These are phyloP conservation scores for Cenchrus purpureus DNA, from an alignment of 176 grass and related monocot species.

Conservation along the genomic window DNA sequence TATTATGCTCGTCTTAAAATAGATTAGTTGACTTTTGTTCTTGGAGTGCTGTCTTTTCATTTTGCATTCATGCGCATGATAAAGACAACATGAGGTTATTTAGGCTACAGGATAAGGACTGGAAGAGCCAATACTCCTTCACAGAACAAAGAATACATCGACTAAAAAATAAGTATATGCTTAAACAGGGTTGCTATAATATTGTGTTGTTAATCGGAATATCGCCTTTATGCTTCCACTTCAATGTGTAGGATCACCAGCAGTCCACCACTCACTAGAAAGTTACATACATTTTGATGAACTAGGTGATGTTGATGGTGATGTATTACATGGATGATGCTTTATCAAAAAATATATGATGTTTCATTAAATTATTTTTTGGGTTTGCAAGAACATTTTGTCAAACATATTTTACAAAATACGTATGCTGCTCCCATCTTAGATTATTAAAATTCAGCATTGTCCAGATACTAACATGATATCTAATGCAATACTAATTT, in stretches of 20 bases:
- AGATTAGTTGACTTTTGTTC: constrained; percentile 50
- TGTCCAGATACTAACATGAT: no score
- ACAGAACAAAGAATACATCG: constrained; percentile 24
- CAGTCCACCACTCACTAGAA: constrained; percentile 21
- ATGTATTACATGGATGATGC: neutral
- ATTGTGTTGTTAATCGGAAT: constrained; percentile 44
- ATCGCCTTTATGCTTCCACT: constrained; percentile 58
- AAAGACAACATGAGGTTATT: constrained; percentile 45
- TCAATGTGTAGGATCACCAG: neutral
- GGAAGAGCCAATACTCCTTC: constrained; percentile 37
- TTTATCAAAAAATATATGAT: neutral
- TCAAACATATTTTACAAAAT: neutral
- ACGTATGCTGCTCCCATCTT: neutral
- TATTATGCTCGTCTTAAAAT: constrained; percentile 24
- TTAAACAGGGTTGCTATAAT: constrained; percentile 44
- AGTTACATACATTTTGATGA: constrained; percentile 41
- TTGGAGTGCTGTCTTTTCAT: constrained; percentile 29
- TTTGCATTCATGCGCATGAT: constrained; percentile 35
- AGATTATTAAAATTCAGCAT: neutral
- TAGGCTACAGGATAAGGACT: constrained; percentile 19
- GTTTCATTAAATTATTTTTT: neutral
- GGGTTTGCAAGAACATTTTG: neutral
- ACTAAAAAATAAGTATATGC: constrained; percentile 45
- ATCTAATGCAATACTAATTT: no score
- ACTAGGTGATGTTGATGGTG: constrained; percentile 21